phyloP scores from a whole-genome alignment of 1,284 basidiomycete species.

The Ganoderma lingzhi region DNA sequence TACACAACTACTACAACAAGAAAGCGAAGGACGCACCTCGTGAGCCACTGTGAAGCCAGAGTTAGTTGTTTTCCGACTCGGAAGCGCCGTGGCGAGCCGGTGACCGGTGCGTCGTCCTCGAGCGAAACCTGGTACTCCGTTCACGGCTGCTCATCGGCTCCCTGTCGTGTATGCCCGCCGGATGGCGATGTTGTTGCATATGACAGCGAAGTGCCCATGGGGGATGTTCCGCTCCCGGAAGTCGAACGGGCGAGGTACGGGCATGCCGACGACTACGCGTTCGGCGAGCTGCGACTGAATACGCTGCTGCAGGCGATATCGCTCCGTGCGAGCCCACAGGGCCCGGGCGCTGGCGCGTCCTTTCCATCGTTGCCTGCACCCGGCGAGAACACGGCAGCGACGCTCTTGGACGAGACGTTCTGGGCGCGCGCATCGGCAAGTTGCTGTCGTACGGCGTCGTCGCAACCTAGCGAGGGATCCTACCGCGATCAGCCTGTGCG shows the following conservation, averaged over 20 bases:
- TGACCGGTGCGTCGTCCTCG: too few relatives aligned
- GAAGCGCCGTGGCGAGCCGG: too few relatives aligned
- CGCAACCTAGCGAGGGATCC: constrained; percentile 89
- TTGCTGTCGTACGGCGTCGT: constrained; percentile 97
- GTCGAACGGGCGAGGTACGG: constrained; percentile 90
- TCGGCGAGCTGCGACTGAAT: constrained; percentile 86
- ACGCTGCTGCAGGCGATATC: constrained; percentile 84
- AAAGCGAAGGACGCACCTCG: too few relatives aligned
- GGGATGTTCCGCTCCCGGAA: constrained; percentile 79
- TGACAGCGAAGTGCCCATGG: constrained; percentile 82
- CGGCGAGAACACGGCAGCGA: constrained; percentile 93
- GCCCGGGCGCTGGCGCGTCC: constrained; percentile 75
- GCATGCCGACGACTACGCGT: constrained; percentile 87
- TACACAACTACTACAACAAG: too few relatives aligned
- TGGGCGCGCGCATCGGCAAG: constrained; percentile 84
- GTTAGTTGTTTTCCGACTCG: too few relatives aligned
- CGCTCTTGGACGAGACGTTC: constrained; percentile 76
- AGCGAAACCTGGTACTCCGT: too few relatives aligned
- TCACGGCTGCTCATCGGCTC: too few relatives aligned
- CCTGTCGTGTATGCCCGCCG: too few relatives aligned
- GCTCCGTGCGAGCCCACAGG: constrained; percentile 75
- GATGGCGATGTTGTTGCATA: constrained; percentile 84
- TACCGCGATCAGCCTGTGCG: constrained; percentile 83
- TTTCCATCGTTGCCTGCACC: constrained; percentile 90
- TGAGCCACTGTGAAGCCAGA: too few relatives aligned